Conservation (phyloP, 495 filamentous ascomycete genomes). For the Clavariopsis aquatica region DNA sequence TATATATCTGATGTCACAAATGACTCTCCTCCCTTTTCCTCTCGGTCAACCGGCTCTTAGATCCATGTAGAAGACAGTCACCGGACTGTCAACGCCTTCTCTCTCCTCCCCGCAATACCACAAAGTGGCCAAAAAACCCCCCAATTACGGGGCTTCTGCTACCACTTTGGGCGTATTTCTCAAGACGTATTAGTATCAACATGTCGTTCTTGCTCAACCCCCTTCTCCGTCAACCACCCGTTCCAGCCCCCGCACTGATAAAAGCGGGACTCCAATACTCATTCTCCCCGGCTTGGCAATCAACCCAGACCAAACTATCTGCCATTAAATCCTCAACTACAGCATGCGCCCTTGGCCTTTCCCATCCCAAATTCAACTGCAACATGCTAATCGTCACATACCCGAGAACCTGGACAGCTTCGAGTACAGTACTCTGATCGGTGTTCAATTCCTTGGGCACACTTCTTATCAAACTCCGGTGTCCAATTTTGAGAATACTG, state of each 20-base stretch:
- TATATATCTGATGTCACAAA: no score
- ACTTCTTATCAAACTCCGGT: conserved; percentile 83
- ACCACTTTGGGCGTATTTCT: background rate
- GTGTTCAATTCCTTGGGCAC: conserved; percentile 95
- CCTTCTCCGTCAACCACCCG: conserved; percentile 5
- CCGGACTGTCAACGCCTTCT: no score
- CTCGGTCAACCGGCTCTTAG: no score
- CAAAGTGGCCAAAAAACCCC: no score
- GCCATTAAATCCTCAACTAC: conserved; percentile 88
- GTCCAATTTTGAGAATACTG: conserved; percentile 75
- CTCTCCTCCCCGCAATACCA: no score
- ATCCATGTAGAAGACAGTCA: no score
- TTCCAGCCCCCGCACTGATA: conserved; percentile 44
- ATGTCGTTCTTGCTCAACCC: background rate
- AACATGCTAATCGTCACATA: conserved; percentile 92
- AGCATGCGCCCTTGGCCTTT: conserved; percentile 78
- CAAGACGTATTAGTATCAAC: background rate
- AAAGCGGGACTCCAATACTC: conserved; percentile 93
- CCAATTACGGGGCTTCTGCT: no score
- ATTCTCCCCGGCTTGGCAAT: conserved; percentile 79
- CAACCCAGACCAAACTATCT: conserved; percentile 92
- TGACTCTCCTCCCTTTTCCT: no score
- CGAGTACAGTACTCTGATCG: conserved; percentile 88
- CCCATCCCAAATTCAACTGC: conserved; percentile 85
- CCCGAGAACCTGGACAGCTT: conserved; percentile 80